Evolutionary conservation across 805 yeast species (phyloP).

Genomic region (Myxozyma melibiosi): DNA sequence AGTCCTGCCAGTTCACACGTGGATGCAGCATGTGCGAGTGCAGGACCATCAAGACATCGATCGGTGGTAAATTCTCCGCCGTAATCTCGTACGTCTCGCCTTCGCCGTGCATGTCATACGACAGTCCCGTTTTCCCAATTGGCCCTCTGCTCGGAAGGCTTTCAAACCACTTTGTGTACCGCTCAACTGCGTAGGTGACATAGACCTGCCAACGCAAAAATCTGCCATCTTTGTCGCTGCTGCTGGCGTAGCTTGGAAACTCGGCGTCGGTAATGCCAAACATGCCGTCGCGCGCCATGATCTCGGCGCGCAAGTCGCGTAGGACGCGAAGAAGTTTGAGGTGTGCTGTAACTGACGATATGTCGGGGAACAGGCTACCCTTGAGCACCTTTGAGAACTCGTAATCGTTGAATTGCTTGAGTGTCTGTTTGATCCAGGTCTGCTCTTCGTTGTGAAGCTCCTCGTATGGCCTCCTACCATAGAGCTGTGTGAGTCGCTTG

Average conservation of each 20-base stretch:
- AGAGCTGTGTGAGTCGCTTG: too few relatives aligned
- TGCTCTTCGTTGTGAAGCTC: too few relatives aligned
- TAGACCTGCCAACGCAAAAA: slow-evolving; percentile 9
- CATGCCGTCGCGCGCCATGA: slow-evolving; percentile 4
- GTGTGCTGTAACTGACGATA: slow-evolving; percentile 3
- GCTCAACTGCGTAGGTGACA: slow-evolving; percentile 16
- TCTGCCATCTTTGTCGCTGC: neutral
- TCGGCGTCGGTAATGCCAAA: neutral
- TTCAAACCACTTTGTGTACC: slow-evolving; percentile 8
- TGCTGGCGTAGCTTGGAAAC: neutral
- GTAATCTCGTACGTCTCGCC: neutral
- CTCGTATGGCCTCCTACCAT: too few relatives aligned
- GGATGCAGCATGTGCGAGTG: slow-evolving; percentile 36
- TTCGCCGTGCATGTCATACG: neutral
- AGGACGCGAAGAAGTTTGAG: slow-evolving; percentile 4
- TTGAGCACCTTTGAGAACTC: too few relatives aligned
- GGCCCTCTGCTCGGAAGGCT: neutral
- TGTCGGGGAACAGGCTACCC: too few relatives aligned
- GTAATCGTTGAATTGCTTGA: too few relatives aligned
- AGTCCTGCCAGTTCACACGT: slow-evolving; percentile 30
- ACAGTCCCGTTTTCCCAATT: neutral
- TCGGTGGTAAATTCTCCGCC: slow-evolving; percentile 28
- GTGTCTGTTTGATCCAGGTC: too few relatives aligned
- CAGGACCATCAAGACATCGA: slow-evolving; percentile 37
- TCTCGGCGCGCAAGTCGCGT: neutral